These are phyloP conservation scores for Piromyces finnis DNA, from an alignment of 192 early-diverging fungal species.

Conservation along the genomic window DNA sequence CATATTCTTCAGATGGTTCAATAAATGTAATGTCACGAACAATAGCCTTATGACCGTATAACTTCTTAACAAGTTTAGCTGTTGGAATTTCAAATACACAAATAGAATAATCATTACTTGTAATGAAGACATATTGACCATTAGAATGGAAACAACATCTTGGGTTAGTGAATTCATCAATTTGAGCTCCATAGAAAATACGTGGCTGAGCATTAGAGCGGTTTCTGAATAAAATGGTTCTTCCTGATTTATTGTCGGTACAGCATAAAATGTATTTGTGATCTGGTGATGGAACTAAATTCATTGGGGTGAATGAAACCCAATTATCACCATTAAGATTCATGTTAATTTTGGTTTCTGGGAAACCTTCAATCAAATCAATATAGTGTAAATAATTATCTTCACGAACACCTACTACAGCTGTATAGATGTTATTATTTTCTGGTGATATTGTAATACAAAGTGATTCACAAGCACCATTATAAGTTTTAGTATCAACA, in stretches of 20 bases:
- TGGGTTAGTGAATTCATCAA: slow-evolving; percentile 45
- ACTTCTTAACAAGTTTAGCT: slow-evolving; percentile 17
- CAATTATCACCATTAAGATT: slow-evolving; percentile 63
- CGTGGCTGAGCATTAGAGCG: slow-evolving; percentile 23
- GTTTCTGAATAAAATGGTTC: slow-evolving; percentile 36
- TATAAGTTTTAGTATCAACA: slow-evolving; percentile 20
- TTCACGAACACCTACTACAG: slow-evolving; percentile 45
- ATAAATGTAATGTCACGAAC: slow-evolving; percentile 22
- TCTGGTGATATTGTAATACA: slow-evolving; percentile 15
- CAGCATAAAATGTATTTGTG: slow-evolving; percentile 36
- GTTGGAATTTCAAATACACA: slow-evolving; percentile 25
- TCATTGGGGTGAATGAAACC: slow-evolving; percentile 66
- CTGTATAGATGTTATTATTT: background rate
- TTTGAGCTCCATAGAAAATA: slow-evolving; percentile 41
- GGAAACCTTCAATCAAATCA: slow-evolving; percentile 13
- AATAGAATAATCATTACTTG: slow-evolving; percentile 37
- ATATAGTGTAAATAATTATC: slow-evolving; percentile 60
- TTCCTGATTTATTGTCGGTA: slow-evolving; percentile 47
- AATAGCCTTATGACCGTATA: slow-evolving; percentile 35
- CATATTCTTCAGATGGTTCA: slow-evolving; percentile 14
- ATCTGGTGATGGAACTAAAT: slow-evolving; percentile 16
- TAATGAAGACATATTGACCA: slow-evolving; percentile 44
- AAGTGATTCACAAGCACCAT: slow-evolving; percentile 45
- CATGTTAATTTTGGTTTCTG: slow-evolving; percentile 36
- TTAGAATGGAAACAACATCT: slow-evolving; percentile 35